Conservation (phyloP, 2,329 filamentous ascomycete genomes). For the Kalaharituber pfeilii region DNA sequence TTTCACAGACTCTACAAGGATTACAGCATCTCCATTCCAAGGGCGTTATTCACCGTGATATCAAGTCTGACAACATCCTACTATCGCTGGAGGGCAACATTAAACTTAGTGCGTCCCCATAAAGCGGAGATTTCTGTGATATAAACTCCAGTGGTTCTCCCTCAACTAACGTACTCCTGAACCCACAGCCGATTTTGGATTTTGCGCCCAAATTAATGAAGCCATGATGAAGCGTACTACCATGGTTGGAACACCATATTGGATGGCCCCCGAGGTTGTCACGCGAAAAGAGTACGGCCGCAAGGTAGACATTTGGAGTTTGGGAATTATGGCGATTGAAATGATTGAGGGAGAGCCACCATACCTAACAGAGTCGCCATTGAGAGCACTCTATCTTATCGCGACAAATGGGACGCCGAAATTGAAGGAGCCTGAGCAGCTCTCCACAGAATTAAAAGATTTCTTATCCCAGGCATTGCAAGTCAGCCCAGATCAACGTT, state of each 20-base stretch:
- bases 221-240: conserved; percentile 93
- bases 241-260: conserved; percentile 98
- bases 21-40: conserved; percentile 93
- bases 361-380: conserved; percentile 84
- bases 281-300: conserved; percentile 94
- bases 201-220: conserved; percentile 96
- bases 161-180: conserved; percentile 26
- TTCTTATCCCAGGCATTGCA: conserved; percentile 87
- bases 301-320: conserved; percentile 96
- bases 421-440: conserved; percentile 78
- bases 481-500: conserved; percentile 92
- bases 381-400: conserved; percentile 86
- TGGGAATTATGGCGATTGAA: conserved; percentile 98
- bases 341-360: conserved; percentile 99
- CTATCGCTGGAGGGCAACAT: conserved; percentile 88
- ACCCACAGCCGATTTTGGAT: conserved; percentile 92
- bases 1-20: conserved; percentile 54
- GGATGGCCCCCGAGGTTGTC: conserved; percentile 98
- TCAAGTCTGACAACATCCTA: conserved; percentile 97
- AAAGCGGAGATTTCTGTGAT: not conserved
- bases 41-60: conserved; percentile 94
- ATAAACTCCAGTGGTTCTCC: too few relatives aligned
- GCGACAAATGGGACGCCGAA: conserved; percentile 89
- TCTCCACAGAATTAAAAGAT: conserved; percentile 70
- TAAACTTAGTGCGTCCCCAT: conserved; percentile 54